Base-by-base conservation (phyloP, 164 flowering plant genomes). In the Tetrastigma voinierianum region DNA sequence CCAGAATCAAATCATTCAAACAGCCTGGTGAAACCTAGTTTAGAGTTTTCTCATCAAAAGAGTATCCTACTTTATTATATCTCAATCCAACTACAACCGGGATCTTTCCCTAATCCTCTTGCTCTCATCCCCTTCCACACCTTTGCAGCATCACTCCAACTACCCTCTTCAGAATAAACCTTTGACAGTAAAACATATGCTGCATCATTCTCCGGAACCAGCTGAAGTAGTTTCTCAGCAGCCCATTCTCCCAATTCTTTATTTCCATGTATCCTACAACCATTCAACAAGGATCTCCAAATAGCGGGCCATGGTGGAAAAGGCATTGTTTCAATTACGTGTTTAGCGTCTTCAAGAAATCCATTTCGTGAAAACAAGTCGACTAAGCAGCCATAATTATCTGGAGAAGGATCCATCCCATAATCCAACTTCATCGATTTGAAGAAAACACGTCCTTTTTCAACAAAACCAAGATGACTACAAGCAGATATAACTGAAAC, bases 361-460 rank as follows among this genome's bases (percentile, higher is more conserved):
- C 91, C 91, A 69, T 70, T 67, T 60, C 91, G 68, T 51, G 88
- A 76, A 61, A 80, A 68, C 79, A 86, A 68, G 75, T 86, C 90
- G 51, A 84, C 81, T 13, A 86, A 52, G 71, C 88, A 77, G 52
- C 85, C 85, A 56, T 69, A 86, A 56, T 46, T 65, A 62, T 76
- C 81, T 6, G 70, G 69, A 65, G 81, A 79, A 46, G 88, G 85
- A 19, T 74, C 67, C 65, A 80, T 66, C 10, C 77, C 74, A 67
- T 80, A 68, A 16, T 68, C 70, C 18, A 40, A 67, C 15, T 55
- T 68, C 63, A 86, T 81, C 9, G 80, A 77, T 49, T 75, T 57
- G 61, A 84, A 84, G 51, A 81, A 54, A 18, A 10, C 40, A 44
- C 61, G 67, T 17, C 90, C 88, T 76, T 71, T 67, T 21, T 75